Evolutionary conservation across 106 monocot species (phyloP).

Genomic region (Platanthera guangdongensis): DNA sequence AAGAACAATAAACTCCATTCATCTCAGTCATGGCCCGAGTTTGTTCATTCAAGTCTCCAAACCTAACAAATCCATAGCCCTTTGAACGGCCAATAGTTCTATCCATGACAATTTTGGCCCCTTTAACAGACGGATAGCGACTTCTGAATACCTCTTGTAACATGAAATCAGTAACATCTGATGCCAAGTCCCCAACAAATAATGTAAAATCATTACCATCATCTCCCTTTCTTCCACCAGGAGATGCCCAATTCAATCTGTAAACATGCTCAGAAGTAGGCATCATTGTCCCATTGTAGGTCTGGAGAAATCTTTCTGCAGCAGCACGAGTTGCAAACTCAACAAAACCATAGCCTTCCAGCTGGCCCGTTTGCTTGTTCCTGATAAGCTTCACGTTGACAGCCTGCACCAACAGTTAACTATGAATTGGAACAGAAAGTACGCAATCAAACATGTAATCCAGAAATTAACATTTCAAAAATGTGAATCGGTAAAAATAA

Average conservation of each 20-base stretch:
- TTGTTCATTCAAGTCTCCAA: slow-evolving; percentile 70
- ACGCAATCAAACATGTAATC: background rate
- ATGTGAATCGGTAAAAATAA: background rate
- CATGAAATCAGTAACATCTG: slow-evolving; percentile 75
- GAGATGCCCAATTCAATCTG: slow-evolving; percentile 66
- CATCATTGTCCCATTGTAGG: slow-evolving; percentile 70
- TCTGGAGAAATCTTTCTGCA: slow-evolving; percentile 57
- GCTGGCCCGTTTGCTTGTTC: slow-evolving; percentile 60
- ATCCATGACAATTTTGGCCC: slow-evolving; percentile 79
- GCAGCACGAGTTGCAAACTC: slow-evolving; percentile 48
- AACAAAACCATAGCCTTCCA: slow-evolving; percentile 79
- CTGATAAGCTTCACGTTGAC: slow-evolving; percentile 56
- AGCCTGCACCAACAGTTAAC: slow-evolving; percentile 21
- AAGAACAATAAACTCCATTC: slow-evolving; percentile 74
- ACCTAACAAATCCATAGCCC: slow-evolving; percentile 85
- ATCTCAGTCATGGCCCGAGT: slow-evolving; percentile 80
- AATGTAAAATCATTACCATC: slow-evolving; percentile 58
- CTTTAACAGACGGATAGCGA: slow-evolving; percentile 57
- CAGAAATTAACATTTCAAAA: background rate
- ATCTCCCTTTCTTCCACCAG: slow-evolving; percentile 38
- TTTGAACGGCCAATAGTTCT: slow-evolving; percentile 74
- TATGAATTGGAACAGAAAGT: background rate
- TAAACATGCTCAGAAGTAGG: slow-evolving; percentile 56
- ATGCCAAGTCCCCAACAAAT: slow-evolving; percentile 84
- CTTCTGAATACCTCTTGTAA: slow-evolving; percentile 62